Base-by-base conservation (phyloP, 2,329 filamentous ascomycete species). In the Alternaria sp. region DNA sequence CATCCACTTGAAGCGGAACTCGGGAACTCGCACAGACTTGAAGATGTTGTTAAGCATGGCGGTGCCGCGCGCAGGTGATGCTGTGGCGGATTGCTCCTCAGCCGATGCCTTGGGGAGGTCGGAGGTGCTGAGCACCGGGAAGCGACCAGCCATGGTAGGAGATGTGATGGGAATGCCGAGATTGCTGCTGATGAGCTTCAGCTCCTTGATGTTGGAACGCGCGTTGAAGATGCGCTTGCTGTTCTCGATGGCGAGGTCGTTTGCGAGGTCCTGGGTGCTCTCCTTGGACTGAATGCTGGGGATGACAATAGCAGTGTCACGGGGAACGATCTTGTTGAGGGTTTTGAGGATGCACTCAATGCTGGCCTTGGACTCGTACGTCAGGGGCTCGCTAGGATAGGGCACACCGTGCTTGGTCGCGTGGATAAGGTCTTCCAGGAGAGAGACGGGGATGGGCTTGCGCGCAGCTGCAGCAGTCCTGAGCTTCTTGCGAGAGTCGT, bases 1-100 rank as follows among this genome's bases (percentile, higher is more conserved):
- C 64, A 82, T 78, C 82, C 82, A 84, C 58, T 75, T 75, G 73
- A 83, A 81, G 54, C 81, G 78, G 52, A 84, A 79, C n/a, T 82
- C 80, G 48, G 81, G 82, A 5, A 81, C 77, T 46, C 81, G 79
- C 40, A 81, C 77, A 50, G 78, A 79, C 54, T 79, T 78, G 62
- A 80, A 78, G 56, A 81, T 78, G 54, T 72, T 74, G 54, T 77
- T 74, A 55, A 79, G 88, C 87, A 93, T 93, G 56, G 90, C 90
- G 78, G 90, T 88, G 77, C 91, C 90, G 71, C 90, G 88, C 54
- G 90, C 89, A 26, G 90, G 90, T 9, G 90, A 91, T 64, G 83
- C 82, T 40, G 86, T 88, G 72, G 85, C 86, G 46, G 84, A 79
- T 62, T 85, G 83, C 66, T 84, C 82, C 75, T 83, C 82, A 73